Evolutionary conservation across 1,284 basidiomycete genomes (phyloP).

Genomic region (Phlebopus sp.): DNA sequence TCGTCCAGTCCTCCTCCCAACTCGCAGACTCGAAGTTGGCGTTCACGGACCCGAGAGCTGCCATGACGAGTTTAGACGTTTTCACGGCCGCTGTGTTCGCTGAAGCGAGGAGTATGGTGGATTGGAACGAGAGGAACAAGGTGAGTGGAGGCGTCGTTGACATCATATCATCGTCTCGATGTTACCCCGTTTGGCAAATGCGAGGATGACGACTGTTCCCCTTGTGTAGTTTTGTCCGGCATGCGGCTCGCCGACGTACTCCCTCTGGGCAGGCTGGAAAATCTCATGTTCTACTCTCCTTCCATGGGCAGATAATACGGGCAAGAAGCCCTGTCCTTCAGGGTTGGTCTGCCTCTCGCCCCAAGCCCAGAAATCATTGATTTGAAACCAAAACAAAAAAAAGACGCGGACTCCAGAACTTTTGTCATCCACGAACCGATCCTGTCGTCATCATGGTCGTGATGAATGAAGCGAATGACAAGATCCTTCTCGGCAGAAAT

Average conservation of each 20-base stretch:
- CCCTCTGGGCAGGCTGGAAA: slow-evolving; percentile 97
- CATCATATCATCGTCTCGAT: neutral
- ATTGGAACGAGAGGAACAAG: slow-evolving; percentile 89
- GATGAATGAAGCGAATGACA: slow-evolving; percentile 73
- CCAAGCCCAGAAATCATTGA: too few relatives aligned
- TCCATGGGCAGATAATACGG: slow-evolving; percentile 65
- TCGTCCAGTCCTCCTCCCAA: slow-evolving; percentile 43
- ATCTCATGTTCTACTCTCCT: slow-evolving; percentile 73
- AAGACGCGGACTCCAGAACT: slow-evolving; percentile 85
- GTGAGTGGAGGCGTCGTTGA: slow-evolving; percentile 35
- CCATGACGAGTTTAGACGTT: slow-evolving; percentile 51
- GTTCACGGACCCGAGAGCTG: slow-evolving; percentile 70
- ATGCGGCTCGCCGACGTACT: slow-evolving; percentile 82
- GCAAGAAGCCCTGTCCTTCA: slow-evolving; percentile 64
- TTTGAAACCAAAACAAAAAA: slow-evolving; percentile 15
- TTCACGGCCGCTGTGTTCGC: slow-evolving; percentile 76
- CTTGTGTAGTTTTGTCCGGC: slow-evolving; percentile 76
- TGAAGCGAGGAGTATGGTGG: slow-evolving; percentile 73
- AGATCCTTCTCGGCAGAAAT: slow-evolving; percentile 84
- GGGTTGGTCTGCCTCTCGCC: slow-evolving; percentile 42
- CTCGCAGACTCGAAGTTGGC: slow-evolving; percentile 38
- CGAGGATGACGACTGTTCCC: neutral
- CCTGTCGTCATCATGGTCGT: slow-evolving; percentile 92
- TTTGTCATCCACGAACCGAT: slow-evolving; percentile 85
- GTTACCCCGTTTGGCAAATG: neutral